These are phyloP conservation scores for Fulvia fulva DNA, from an alignment of 2,329 filamentous ascomycete species.

Conservation along the genomic window DNA sequence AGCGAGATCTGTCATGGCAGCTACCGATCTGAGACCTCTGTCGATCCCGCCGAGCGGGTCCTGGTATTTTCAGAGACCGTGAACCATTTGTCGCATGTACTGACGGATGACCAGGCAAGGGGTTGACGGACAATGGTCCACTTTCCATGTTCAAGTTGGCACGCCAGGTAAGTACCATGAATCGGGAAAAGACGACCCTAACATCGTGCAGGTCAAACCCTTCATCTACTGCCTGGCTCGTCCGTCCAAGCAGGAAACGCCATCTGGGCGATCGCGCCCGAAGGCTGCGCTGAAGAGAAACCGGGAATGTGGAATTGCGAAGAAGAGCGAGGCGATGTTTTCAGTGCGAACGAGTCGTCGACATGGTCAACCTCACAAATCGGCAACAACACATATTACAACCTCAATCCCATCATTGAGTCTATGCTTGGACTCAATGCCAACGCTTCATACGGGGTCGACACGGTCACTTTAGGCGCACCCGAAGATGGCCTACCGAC, in stretches of 20 bases:
- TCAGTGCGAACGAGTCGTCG: slow-evolving; percentile 33
- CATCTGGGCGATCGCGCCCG: slow-evolving; percentile 24
- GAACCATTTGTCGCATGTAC: background rate
- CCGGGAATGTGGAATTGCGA: slow-evolving; percentile 21
- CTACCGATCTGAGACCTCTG: background rate
- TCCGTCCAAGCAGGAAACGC: slow-evolving; percentile 20
- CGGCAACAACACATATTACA: slow-evolving; percentile 33
- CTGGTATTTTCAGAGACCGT: background rate
- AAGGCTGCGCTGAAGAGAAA: slow-evolving; percentile 26
- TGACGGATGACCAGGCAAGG: slow-evolving; percentile 30
- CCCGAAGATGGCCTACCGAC: slow-evolving; percentile 23
- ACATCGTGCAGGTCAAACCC: slow-evolving; percentile 3
- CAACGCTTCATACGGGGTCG: slow-evolving; percentile 36
- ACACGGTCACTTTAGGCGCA: slow-evolving; percentile 29
- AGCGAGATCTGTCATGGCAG: no score
- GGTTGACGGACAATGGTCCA: slow-evolving; percentile 41
- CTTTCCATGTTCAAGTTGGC: slow-evolving; percentile 40
- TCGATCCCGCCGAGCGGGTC: background rate
- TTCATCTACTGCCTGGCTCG: slow-evolving; percentile 27
- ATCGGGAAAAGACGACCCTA: background rate
- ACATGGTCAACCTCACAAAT: slow-evolving; percentile 35
- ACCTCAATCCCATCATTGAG: slow-evolving; percentile 23
- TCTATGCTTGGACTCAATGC: slow-evolving; percentile 22
- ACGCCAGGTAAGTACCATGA: slow-evolving; percentile 33
- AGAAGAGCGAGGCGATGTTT: slow-evolving; percentile 28